Evolutionary conservation across 202 grass and related monocot genomes (phyloP).

Genomic region (Musa balbisiana): DNA sequence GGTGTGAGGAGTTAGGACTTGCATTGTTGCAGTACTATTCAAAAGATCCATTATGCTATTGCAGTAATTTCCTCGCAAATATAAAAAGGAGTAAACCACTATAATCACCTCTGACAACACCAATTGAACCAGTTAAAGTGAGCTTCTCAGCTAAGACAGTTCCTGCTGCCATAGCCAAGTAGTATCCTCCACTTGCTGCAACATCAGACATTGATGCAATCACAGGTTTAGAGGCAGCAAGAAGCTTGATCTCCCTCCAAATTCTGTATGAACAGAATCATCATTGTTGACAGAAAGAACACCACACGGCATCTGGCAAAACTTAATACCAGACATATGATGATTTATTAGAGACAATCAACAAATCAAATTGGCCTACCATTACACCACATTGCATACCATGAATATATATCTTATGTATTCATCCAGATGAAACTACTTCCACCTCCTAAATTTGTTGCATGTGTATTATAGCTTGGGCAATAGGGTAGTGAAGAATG

Average conservation of each 20-base stretch:
- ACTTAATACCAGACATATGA: not conserved
- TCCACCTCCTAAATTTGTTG: too few species aligned
- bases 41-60: not conserved
- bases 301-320: not conserved
- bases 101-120: conserved; percentile 42
- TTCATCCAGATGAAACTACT: not conserved
- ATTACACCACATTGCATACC: not conserved
- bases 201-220: conserved; percentile 96
- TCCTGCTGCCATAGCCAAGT: conserved; percentile 89
- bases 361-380: not conserved
- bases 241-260: conserved; percentile 38
- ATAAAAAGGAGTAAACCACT: not conserved
- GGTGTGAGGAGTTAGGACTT: not conserved
- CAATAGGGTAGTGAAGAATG: too few species aligned
- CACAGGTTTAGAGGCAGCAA: conserved; percentile 64
- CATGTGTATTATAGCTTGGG: too few species aligned
- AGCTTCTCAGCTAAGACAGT: conserved; percentile 92
- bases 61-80: not conserved
- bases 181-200: conserved; percentile 91
- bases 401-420: not conserved
- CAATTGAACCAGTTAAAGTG: conserved; percentile 91
- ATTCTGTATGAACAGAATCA: conserved; percentile 20
- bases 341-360: not conserved
- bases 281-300: not conserved
- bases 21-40: not conserved